These are phyloP conservation scores for Talaromyces funiculosus DNA, from an alignment of 2,329 filamentous ascomycete genomes.

Conservation along the genomic window DNA sequence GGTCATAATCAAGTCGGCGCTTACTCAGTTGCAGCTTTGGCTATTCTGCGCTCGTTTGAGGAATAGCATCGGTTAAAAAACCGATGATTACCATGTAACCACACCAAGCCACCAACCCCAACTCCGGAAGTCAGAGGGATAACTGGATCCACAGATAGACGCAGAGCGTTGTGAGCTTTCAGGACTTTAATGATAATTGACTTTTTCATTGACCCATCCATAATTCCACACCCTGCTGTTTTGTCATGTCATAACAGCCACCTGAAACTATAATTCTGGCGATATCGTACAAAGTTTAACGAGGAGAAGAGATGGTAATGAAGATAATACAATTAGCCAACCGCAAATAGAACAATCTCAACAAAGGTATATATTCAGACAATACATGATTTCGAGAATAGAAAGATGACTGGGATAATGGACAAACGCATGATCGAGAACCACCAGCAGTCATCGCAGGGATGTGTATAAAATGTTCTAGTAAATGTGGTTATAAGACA, in stretches of 20 bases:
- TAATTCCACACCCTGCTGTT: neutral
- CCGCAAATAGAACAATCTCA: neutral
- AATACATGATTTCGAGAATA: neutral
- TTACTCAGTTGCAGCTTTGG: constrained; percentile 33
- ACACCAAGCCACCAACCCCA: neutral
- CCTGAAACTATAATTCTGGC: neutral
- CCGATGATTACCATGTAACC: neutral
- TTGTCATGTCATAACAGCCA: neutral
- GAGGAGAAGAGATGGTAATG: constrained; percentile 5
- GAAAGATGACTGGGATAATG: neutral
- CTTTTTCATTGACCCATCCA: neutral
- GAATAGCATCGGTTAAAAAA: constrained; percentile 15
- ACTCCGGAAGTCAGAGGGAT: neutral
- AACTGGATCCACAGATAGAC: neutral
- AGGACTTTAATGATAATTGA: neutral
- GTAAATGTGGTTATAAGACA: constrained; percentile 5
- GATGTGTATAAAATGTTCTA: constrained; percentile 7
- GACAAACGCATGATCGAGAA: neutral
- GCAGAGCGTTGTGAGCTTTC: neutral
- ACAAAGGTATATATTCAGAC: neutral
- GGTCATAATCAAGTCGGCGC: constrained; percentile 41
- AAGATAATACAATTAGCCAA: neutral
- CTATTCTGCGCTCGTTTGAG: constrained; percentile 36
- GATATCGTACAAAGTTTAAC: neutral
- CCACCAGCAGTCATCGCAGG: neutral